A percentile compares a stretch with the other conserved stretches of the same genome.
Evolutionary conservation across 2,329 filamentous ascomycete species (phyloP).

Genomic region (Calonectria pauciramosa): DNA sequence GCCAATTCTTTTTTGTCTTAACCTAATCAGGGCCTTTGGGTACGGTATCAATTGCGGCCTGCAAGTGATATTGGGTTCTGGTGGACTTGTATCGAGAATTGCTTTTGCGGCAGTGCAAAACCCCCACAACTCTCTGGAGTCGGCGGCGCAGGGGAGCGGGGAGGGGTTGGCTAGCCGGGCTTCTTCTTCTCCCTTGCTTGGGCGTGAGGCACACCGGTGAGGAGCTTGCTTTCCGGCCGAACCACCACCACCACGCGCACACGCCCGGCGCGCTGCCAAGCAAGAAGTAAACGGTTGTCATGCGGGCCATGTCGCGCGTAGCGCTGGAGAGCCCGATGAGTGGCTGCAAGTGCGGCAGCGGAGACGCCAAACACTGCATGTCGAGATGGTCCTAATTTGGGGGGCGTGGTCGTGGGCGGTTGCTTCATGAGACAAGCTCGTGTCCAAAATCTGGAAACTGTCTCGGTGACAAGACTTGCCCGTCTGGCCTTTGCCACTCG

Average conservation of each 20-base stretch:
- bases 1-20: background rate
- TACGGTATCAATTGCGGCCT: background rate
- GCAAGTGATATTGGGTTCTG: background rate
- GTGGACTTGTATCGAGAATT: background rate
- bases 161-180: background rate
- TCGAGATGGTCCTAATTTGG: background rate
- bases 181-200: constrained; percentile 5
- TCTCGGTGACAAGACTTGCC: constrained; percentile 4
- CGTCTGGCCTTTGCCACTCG: background rate
- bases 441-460: background rate
- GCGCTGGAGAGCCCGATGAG: background rate
- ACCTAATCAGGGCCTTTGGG: background rate
- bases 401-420: background rate
- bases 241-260: background rate
- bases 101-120: background rate
- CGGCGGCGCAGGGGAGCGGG: background rate
- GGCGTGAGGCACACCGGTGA: background rate
- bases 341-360: background rate
- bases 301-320: background rate
- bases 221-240: background rate
- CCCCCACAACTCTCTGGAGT: background rate
- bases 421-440: background rate
- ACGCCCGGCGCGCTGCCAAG: background rate
- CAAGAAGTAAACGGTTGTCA: background rate
- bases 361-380: background rate